phyloP scores from a whole-genome alignment of 768 basidiomycete genomes.

The Tubosaeta sp. region DNA sequence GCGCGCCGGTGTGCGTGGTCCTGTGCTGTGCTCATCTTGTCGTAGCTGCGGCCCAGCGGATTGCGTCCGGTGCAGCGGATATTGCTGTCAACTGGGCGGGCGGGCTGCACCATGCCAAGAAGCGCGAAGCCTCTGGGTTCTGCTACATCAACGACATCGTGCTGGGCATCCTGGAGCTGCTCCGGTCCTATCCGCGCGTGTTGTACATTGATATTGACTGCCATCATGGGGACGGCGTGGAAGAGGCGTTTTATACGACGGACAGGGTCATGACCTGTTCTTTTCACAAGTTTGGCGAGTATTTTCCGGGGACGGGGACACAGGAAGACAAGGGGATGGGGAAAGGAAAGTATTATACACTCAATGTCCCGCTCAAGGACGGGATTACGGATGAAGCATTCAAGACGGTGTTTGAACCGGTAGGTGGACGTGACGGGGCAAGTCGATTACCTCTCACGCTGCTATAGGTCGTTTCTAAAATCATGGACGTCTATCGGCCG shows the following conservation, averaged over 20 bases:
- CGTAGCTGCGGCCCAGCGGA: slow-evolving; percentile 69
- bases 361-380: slow-evolving; percentile 93
- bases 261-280: slow-evolving; percentile 96
- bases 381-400: slow-evolving; percentile 91
- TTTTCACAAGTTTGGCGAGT: slow-evolving; percentile 95
- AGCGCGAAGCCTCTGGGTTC: slow-evolving; percentile 95
- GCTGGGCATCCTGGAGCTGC: slow-evolving; percentile 86
- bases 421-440: slow-evolving; percentile 33
- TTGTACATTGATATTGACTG: slow-evolving; percentile 98
- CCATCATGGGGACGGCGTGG: slow-evolving; percentile 98
- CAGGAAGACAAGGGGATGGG: slow-evolving; percentile 82
- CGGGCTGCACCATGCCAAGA: slow-evolving; percentile 99
- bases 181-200: slow-evolving; percentile 82
- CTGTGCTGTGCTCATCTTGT: neutral
- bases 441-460: neutral
- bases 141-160: slow-evolving; percentile 99
- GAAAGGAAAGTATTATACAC: slow-evolving; percentile 80
- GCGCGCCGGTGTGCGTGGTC: slow-evolving; percentile 21
- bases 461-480: slow-evolving; percentile 69
- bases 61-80: slow-evolving; percentile 75
- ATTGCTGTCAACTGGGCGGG: slow-evolving; percentile 97
- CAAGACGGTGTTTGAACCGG: slow-evolving; percentile 86
- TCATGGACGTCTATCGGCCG: slow-evolving; percentile 85
- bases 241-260: slow-evolving; percentile 97
- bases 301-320: slow-evolving; percentile 72